Conservation (phyloP, 768 basidiomycete species). For the Suillus paluster region DNA sequence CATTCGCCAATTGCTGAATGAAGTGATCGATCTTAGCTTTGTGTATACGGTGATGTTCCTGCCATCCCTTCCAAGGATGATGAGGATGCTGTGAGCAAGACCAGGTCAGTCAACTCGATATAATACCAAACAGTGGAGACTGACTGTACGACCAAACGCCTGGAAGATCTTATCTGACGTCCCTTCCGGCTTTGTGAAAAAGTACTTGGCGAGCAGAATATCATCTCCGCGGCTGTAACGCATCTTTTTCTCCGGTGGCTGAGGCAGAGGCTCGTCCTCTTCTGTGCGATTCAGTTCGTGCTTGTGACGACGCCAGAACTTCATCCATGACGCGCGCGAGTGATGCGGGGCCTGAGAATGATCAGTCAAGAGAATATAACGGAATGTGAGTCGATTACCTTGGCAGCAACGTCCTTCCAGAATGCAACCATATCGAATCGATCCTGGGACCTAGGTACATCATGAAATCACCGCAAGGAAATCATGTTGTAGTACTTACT, state of each 20-base stretch:
- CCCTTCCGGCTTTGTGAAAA: slow-evolving; percentile 73
- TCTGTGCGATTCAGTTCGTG: slow-evolving; percentile 75
- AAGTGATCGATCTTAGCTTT: slow-evolving; percentile 86
- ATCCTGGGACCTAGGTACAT: slow-evolving; percentile 52
- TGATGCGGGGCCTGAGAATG: slow-evolving; percentile 77
- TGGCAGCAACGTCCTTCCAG: slow-evolving; percentile 77
- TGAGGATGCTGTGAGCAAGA: slow-evolving; percentile 65
- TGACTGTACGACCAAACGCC: slow-evolving; percentile 70
- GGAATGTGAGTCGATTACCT: slow-evolving; percentile 42
- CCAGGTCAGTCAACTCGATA: slow-evolving; percentile 3
- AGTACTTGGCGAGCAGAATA: slow-evolving; percentile 76
- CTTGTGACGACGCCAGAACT: slow-evolving; percentile 87
- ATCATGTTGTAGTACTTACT: slow-evolving; percentile 45
- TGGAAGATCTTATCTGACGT: slow-evolving; percentile 88
- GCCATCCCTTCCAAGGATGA: slow-evolving; percentile 95
- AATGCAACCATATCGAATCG: slow-evolving; percentile 76
- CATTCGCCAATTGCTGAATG: slow-evolving; percentile 60
- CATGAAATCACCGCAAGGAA: slow-evolving; percentile 1
- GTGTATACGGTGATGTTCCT: slow-evolving; percentile 89
- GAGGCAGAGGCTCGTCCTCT: slow-evolving; percentile 71
- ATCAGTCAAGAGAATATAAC: slow-evolving; percentile 8
- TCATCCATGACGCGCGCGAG: slow-evolving; percentile 93
- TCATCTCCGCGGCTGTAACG: slow-evolving; percentile 83
- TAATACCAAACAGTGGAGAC: slow-evolving; percentile 23
- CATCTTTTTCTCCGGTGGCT: slow-evolving; percentile 86